Base-by-base conservation (phyloP, 768 basidiomycete genomes). In the Pleurotus salmoneostramineus region DNA sequence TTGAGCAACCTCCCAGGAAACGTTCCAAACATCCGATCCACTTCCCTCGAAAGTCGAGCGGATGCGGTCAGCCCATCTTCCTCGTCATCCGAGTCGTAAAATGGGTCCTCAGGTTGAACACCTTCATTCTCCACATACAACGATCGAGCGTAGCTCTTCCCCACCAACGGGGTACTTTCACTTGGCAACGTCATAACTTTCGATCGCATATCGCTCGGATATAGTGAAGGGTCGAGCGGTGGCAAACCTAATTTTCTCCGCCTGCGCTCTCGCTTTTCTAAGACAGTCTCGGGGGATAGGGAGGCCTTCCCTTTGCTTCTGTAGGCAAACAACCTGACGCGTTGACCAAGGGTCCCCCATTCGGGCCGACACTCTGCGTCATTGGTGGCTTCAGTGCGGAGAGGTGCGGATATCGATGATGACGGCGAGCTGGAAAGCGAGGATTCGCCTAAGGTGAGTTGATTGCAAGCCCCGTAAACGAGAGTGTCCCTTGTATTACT, bases 351-450 rank as follows among this genome's bases (percentile, higher is more conserved):
- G 4, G 87, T 82, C 4, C 79, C 83, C 82, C 84, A 89, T 1
- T 77, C 77, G 2, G 80, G 77, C 59, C 73, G 76, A 44, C 58
- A 61, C 40, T 71, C 68, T 11, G 71, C 63, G 42, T 75, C 77
- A 50, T 81, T 77, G 57, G 84, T 73, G 11, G 71, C 71, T 60
- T 76, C 79, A 31, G 83, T 80, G 49, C 84, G 88, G 21, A 93
- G 76, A 14, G 91, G 92, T 1, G 81, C 91, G 40, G 91, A 93
- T 61, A 93, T 87, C 42, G 90, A 91, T 2, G 91, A 92, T 3
- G 89, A 91, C 3, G 80, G 81, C 1, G 90, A 91, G 44, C 80
- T 77, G 5, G 85, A 84, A 17, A 75, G 63, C 35, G 85, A 82
- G 15, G 76, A 74, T 3, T 75, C 76, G 12, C 69, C 62, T 3